phyloP scores from a whole-genome alignment of 2,329 filamentous ascomycete species.

The Diaporthe sp. region DNA sequence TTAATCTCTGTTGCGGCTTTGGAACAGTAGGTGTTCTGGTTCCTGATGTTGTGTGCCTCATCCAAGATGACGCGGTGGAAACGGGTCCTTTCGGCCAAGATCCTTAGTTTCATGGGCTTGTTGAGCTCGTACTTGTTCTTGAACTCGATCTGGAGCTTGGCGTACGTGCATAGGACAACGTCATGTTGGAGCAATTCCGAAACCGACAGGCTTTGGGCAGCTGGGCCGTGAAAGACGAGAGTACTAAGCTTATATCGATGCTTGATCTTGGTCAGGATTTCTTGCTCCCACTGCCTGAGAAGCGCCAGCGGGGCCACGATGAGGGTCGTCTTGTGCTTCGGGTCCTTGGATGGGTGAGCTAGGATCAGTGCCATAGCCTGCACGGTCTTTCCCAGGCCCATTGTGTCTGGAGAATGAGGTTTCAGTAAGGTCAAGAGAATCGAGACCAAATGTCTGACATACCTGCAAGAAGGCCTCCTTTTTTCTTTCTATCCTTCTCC shows the following conservation, averaged over 20 bases:
- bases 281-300: slow-evolving; percentile 91
- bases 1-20: slow-evolving; percentile 21
- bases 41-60: slow-evolving; percentile 30
- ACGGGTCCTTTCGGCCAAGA: not conserved
- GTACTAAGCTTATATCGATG: slow-evolving; percentile 41
- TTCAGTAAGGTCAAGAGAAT: not conserved
- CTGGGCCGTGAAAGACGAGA: slow-evolving; percentile 40
- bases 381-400: slow-evolving; percentile 91
- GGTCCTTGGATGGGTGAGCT: slow-evolving; percentile 45
- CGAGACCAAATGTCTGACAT: not conserved
- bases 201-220: slow-evolving; percentile 26
- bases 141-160: slow-evolving; percentile 24
- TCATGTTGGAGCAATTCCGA: slow-evolving; percentile 23
- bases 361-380: slow-evolving; percentile 85
- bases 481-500: slow-evolving; percentile 16
- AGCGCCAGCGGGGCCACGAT: slow-evolving; percentile 86
- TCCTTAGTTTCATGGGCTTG: not conserved
- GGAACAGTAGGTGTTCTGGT: slow-evolving; percentile 7
- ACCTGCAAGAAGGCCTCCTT: slow-evolving; percentile 31
- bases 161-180: slow-evolving; percentile 32
- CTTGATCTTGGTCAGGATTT: slow-evolving; percentile 66
- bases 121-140: slow-evolving; percentile 22
- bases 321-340: slow-evolving; percentile 70
- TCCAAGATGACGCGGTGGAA: slow-evolving; percentile 28
- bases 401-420: slow-evolving; percentile 72